Percentiles rank a stretch among this genome's conserved stretches.
phyloP scores from a whole-genome alignment of 1,284 basidiomycete genomes.

The Xanthoconium separans region DNA sequence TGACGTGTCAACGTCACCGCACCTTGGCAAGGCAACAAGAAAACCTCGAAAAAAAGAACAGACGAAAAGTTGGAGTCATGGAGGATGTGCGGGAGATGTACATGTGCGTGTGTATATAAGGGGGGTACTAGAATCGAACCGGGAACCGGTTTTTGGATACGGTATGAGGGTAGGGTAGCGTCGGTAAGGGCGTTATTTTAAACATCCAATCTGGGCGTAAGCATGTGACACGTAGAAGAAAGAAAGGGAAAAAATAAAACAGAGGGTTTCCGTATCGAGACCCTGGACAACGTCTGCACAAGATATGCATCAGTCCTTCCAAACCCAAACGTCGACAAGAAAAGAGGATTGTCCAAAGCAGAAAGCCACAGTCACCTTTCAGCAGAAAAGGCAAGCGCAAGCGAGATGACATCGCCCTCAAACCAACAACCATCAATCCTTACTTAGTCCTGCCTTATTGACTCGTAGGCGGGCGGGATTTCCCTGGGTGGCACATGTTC shows the following conservation, averaged over 20 bases:
- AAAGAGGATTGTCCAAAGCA: not conserved
- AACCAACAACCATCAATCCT: not conserved
- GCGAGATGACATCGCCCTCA: not conserved
- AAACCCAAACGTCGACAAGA: not conserved
- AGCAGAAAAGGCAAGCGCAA: not conserved
- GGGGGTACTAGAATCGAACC: slow-evolving; percentile 4
- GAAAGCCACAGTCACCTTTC: not conserved
- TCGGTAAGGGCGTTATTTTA: not conserved
- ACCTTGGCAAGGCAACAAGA: too few relatives aligned
- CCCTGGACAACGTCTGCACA: slow-evolving; percentile 4
- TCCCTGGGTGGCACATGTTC: slow-evolving; percentile 23
- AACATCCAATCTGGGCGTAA: not conserved
- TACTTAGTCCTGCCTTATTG: slow-evolving; percentile 24
- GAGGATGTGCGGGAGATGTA: not conserved
- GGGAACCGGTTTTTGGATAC: not conserved
- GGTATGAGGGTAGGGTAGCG: slow-evolving; percentile 5
- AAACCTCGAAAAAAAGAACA: too few relatives aligned
- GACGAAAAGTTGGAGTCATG: too few relatives aligned
- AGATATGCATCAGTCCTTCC: slow-evolving; percentile 2
- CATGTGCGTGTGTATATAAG: not conserved
- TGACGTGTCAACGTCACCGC: too few relatives aligned
- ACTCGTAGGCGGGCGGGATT: slow-evolving; percentile 34
- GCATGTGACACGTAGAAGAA: slow-evolving; percentile 2
- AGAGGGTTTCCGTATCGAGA: not conserved
- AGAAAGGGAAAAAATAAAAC: not conserved